Percentiles rank a stretch among this genome's conserved stretches.
Conservation (phyloP, 176 grass and related monocot species). For the Cenchrus fungigraminus region DNA sequence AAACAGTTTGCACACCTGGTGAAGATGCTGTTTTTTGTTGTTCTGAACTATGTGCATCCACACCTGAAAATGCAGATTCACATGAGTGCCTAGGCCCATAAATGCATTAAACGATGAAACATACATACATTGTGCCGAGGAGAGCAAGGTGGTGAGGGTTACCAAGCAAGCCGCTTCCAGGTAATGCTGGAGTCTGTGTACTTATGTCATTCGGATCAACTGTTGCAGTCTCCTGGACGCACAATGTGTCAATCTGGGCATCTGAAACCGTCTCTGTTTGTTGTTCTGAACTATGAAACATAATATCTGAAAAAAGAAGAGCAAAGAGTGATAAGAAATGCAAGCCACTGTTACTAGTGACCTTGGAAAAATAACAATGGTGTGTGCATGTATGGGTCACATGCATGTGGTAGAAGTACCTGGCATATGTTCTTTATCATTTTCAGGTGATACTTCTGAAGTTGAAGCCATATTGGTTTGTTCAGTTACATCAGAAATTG, state of each 20-base stretch:
- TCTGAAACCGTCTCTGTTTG: constrained; percentile 25
- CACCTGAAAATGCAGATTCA: constrained; percentile 2
- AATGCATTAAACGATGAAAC: not conserved
- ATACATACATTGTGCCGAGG: not conserved
- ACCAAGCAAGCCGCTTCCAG: constrained; percentile 43
- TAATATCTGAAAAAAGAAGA: not conserved
- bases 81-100: constrained; percentile 1
- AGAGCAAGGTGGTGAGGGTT: not conserved
- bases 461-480: not conserved
- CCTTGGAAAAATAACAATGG: not conserved
- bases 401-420: constrained; percentile 25
- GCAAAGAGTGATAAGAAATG: not conserved
- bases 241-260: not conserved
- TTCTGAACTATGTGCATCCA: not conserved
- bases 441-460: not conserved
- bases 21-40: not conserved
- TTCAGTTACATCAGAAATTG: constrained; percentile 31
- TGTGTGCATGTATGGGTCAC: not conserved
- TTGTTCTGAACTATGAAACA: constrained; percentile 3
- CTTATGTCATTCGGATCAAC: not conserved
- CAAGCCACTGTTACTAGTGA: not conserved
- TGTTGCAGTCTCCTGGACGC: not conserved
- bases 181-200: constrained; percentile 23
- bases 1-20: constrained; percentile 3
- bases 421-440: constrained; percentile 6